These are phyloP conservation scores for Labyrinthula sp. DNA, from an alignment of 352 stramenopile genomes.

Conservation along the genomic window DNA sequence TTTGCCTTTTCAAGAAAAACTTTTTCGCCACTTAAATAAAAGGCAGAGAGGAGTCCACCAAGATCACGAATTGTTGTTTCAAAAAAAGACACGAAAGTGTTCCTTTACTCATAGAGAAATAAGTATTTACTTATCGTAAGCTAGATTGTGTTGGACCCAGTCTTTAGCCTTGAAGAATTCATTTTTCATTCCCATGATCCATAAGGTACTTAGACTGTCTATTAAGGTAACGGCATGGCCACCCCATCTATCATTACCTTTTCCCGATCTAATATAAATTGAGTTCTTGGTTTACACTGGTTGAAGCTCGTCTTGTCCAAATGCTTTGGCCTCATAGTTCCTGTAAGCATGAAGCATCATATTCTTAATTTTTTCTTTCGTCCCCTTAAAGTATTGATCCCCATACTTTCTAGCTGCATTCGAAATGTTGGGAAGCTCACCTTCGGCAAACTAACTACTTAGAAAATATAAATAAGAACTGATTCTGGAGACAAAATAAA, in stretches of 20 bases:
- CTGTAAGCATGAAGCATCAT: conserved; percentile 43
- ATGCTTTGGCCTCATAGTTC: conserved; percentile 74
- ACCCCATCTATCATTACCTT: conserved; percentile 51
- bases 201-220: conserved; percentile 73
- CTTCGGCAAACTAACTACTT: too few relatives aligned
- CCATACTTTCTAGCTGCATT: too few relatives aligned
- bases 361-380: conserved; percentile 9
- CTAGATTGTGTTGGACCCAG: conserved; percentile 12
- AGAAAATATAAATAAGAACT: too few relatives aligned
- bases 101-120: conserved; percentile 54
- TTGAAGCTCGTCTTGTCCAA: conserved; percentile 81
- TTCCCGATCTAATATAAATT: too few relatives aligned
- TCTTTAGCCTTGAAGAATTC: conserved; percentile 18
- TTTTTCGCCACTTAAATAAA: conserved; percentile 43
- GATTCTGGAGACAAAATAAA: too few relatives aligned
- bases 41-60: conserved; percentile 80
- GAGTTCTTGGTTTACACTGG: too few relatives aligned
- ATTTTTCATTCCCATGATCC: conserved; percentile 61
- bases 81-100: conserved; percentile 96
- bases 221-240: conserved; percentile 54
- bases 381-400: too few relatives aligned
- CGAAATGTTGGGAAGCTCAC: too few relatives aligned
- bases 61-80: conserved; percentile 87
- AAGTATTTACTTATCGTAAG: conserved; percentile 15
- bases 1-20: conserved; percentile 55